These are phyloP conservation scores for Talaromyces islandicus DNA, from an alignment of 2,329 filamentous ascomycete genomes.

Conservation along the genomic window DNA sequence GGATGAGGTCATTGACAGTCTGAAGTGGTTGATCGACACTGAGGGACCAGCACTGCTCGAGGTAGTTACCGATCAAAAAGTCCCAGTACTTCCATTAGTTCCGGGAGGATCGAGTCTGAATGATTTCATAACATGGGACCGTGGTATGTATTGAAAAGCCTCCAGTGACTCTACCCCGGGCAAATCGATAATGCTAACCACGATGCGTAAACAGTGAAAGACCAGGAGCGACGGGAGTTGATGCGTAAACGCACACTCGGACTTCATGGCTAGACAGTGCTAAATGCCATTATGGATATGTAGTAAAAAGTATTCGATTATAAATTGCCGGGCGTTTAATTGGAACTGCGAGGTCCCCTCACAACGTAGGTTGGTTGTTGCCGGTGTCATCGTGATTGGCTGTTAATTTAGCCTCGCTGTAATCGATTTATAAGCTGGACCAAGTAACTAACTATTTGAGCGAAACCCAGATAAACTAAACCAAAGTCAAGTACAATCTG, in stretches of 20 bases:
- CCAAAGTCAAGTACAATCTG: neutral
- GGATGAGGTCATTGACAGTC: constrained; percentile 62
- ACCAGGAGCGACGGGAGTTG: neutral
- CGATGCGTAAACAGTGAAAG: neutral
- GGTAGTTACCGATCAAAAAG: constrained; percentile 67
- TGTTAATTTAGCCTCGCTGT: neutral
- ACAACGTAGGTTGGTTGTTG: neutral
- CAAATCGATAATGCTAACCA: neutral
- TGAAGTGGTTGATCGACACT: constrained; percentile 74
- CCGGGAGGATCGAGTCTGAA: constrained; percentile 72
- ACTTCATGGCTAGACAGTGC: neutral
- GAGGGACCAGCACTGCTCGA: constrained; percentile 81
- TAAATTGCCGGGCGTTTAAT: neutral
- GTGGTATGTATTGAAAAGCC: neutral
- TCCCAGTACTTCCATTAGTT: constrained; percentile 82
- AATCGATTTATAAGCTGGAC: neutral
- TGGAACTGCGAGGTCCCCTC: too few species aligned
- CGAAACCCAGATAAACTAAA: neutral
- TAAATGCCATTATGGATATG: neutral
- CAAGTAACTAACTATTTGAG: neutral
- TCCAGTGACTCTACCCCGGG: neutral
- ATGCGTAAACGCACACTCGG: neutral
- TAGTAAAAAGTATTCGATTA: neutral
- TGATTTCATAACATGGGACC: constrained; percentile 76
- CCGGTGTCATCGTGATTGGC: neutral